Evolutionary conservation across 495 filamentous ascomycete genomes (phyloP).

Genomic region (Aspergillus kassunensis): DNA sequence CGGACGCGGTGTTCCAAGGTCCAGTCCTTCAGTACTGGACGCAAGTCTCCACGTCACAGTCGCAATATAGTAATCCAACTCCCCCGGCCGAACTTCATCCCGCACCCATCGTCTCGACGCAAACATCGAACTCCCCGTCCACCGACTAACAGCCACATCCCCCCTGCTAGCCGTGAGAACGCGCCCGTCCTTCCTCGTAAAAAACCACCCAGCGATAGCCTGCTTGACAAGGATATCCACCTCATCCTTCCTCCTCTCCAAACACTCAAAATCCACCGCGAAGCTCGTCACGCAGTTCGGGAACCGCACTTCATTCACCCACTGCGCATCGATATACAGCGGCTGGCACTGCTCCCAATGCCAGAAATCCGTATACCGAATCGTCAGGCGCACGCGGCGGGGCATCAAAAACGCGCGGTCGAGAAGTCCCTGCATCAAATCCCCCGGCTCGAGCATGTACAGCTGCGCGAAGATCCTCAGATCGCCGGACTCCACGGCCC

Average conservation of each 20-base stretch:
- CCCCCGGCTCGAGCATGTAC: constrained; percentile 16
- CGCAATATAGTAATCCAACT: constrained; percentile 28
- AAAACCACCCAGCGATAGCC: constrained; percentile 24
- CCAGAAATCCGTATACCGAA: constrained; percentile 33
- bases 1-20: not conserved
- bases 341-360: constrained; percentile 21
- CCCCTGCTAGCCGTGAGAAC: constrained; percentile 12
- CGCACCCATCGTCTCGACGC: constrained; percentile 19
- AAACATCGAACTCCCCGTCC: constrained; percentile 28
- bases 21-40: not conserved
- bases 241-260: constrained; percentile 23
- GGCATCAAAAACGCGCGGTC: constrained; percentile 17
- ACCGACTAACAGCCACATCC: constrained; percentile 14
- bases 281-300: constrained; percentile 24
- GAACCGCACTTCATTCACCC: constrained; percentile 19
- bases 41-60: constrained; percentile 20
- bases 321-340: constrained; percentile 18
- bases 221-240: constrained; percentile 21
- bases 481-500: constrained; percentile 3
- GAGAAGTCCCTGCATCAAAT: constrained; percentile 16
- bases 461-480: constrained; percentile 25
- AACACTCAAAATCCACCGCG: constrained; percentile 26
- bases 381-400: constrained; percentile 20
- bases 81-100: constrained; percentile 23
- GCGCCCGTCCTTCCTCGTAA: constrained; percentile 19